Base-by-base conservation (phyloP, 2,329 filamentous ascomycete species). In the Rasamsonia emersonii region DNA sequence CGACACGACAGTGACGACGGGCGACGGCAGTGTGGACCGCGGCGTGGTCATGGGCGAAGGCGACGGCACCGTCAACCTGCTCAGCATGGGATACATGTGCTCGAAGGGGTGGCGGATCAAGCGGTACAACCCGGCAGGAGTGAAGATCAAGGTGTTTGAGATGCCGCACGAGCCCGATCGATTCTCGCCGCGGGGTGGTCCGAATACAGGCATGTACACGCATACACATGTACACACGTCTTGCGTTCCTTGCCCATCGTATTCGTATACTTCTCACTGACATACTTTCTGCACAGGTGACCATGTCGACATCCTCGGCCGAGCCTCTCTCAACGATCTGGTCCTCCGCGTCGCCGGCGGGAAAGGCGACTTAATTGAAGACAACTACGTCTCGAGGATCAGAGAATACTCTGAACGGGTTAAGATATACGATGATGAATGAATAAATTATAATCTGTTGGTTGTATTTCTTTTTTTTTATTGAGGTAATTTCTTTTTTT, bases 151-250 rank as follows among this genome's bases (percentile, higher is more conserved):
- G 24, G 83, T 88, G 0, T 86, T 82, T 39, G 91, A 98, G 64
- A 98, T 98, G 91, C 83, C 80, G 1, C 91, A 98, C 53, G 88
- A 96, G 51, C 91, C 91, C 1, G 89, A 95, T 47, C 67, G 85
- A 11, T 98, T 95, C 57, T 89, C 79, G 46, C 86, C 91, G 1
- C 69, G 91, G 4, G 77, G 76, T 24, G 76, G 74, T 0, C 75
- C 75, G 0, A 79, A 79, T 43, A 79, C 75, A 20, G 73, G 68
- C 72, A 58, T 37, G 54, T 53, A n/a, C n/a, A n/a, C n/a, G 17
- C n/a, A 17, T 10, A 34, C 16, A 5, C 6, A 9, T 14, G 4
- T 26, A 5, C 28, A 27, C 18, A 35, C 28, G 13, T 32, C 6
- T 17, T 33, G 77, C 77, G 11, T 77, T 76, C 0, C 74, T 75